Evolutionary conservation across 2,329 filamentous ascomycete genomes (phyloP).

Genomic region (Balansia obtecta): DNA sequence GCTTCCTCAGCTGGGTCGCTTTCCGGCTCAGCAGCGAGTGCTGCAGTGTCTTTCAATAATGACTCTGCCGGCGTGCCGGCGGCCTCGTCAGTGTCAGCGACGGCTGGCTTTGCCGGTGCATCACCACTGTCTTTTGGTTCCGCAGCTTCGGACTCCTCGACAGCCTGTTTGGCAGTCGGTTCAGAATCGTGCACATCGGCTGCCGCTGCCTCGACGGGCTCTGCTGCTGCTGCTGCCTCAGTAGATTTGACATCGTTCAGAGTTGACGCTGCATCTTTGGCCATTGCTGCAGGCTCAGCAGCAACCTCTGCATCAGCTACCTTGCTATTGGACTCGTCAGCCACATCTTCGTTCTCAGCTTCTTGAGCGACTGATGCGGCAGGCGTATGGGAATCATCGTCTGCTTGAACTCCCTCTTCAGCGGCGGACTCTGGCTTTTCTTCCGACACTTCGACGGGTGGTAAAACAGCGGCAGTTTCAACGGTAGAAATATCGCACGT

Average conservation of each 20-base stretch:
- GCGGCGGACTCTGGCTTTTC: not conserved
- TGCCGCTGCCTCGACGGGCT: not conserved
- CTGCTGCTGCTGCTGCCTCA: not conserved
- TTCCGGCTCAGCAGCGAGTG: not conserved
- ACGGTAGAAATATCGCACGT: not conserved
- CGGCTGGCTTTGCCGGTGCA: not conserved
- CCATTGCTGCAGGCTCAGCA: not conserved
- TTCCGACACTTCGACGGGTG: not conserved
- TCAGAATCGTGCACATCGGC: not conserved
- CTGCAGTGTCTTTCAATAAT: not conserved
- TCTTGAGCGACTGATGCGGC: not conserved
- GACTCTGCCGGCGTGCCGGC: not conserved
- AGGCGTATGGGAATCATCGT: not conserved
- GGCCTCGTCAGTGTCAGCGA: not conserved
- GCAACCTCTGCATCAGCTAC: not conserved
- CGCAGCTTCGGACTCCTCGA: not conserved
- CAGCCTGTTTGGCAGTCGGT: slow-evolving; percentile 1
- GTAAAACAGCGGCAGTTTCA: not conserved
- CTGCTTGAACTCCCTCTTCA: not conserved
- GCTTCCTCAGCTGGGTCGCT: slow-evolving; percentile 3
- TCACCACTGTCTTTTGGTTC: not conserved
- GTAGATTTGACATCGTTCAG: no score
- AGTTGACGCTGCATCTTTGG: no score
- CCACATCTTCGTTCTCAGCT: not conserved
- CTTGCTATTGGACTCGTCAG: not conserved